Percentiles rank a stretch among this genome's conserved stretches.
phyloP scores from a whole-genome alignment of 805 yeast species.

The Kurtzmaniella fragi region DNA sequence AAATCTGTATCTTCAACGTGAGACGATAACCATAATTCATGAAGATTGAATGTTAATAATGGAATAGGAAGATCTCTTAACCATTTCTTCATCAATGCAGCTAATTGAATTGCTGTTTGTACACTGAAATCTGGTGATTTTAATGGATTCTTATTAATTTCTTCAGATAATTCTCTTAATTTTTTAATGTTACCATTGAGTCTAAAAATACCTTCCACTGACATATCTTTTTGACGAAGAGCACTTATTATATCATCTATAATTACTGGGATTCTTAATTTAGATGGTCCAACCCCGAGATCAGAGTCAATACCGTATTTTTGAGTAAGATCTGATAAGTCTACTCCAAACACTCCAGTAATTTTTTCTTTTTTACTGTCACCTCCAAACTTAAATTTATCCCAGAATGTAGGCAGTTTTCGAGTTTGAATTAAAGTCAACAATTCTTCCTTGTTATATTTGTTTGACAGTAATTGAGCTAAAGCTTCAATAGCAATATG shows the following conservation, averaged over 20 bases:
- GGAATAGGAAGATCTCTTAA: slow-evolving; percentile 92
- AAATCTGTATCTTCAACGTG: slow-evolving; percentile 46
- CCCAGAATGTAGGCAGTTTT: slow-evolving; percentile 48
- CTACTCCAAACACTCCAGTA: slow-evolving; percentile 65
- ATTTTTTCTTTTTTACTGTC: slow-evolving; percentile 21
- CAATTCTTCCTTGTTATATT: slow-evolving; percentile 30
- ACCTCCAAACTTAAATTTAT: slow-evolving; percentile 40
- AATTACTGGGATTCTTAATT: slow-evolving; percentile 75
- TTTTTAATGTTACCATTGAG: slow-evolving; percentile 92
- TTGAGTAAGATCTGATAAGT: slow-evolving; percentile 63
- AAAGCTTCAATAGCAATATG: slow-evolving; percentile 56
- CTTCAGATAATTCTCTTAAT: slow-evolving; percentile 65
- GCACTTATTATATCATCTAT: slow-evolving; percentile 83
- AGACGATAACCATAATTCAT: slow-evolving; percentile 73
- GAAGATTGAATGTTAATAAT: slow-evolving; percentile 67
- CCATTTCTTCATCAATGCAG: slow-evolving; percentile 89
- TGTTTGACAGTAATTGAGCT: slow-evolving; percentile 22
- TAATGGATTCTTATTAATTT: slow-evolving; percentile 69
- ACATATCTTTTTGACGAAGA: slow-evolving; percentile 85
- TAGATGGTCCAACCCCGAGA: slow-evolving; percentile 76
- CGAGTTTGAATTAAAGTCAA: slow-evolving; percentile 37
- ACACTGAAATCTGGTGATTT: slow-evolving; percentile 62
- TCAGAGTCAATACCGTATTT: slow-evolving; percentile 79
- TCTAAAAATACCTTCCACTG: slow-evolving; percentile 93
- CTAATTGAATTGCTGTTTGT: slow-evolving; percentile 86